Evolutionary conservation across 257 asterid species (phyloP).

Genomic region (Fraxinus quadrangulata): DNA sequence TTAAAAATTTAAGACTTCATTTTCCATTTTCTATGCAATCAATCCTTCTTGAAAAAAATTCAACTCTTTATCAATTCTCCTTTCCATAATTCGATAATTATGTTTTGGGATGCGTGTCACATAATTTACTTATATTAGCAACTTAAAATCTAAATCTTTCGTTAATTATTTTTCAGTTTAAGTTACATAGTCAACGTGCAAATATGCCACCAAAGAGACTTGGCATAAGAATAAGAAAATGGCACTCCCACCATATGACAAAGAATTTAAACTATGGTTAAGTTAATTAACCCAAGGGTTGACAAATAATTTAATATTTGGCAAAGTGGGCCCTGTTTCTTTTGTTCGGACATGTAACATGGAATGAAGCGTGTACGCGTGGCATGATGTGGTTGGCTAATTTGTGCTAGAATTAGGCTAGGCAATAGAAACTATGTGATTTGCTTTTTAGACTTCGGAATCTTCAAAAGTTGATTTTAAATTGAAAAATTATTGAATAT

Average conservation of each 20-base stretch:
- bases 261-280: conserved; percentile 28
- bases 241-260: conserved; percentile 39
- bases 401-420: conserved; percentile 41
- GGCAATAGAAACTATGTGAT: conserved; percentile 38
- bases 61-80: not conserved
- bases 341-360: conserved; percentile 55
- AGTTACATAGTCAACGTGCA: conserved; percentile 30
- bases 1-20: not conserved
- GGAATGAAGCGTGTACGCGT: conserved; percentile 43
- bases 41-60: not conserved
- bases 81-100: not conserved
- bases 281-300: conserved; percentile 52
- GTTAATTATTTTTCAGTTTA: not conserved
- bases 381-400: conserved; percentile 23
- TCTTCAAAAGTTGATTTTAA: conserved; percentile 24
- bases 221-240: conserved; percentile 15
- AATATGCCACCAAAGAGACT: conserved; percentile 31
- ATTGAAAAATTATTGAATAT: conserved; percentile 31
- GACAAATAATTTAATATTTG: conserved; percentile 40
- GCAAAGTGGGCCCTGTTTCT: conserved; percentile 47
- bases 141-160: conserved; percentile 5
- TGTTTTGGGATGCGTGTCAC: conserved; percentile 25
- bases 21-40: not conserved
- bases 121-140: not conserved
- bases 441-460: conserved; percentile 37